A percentile compares a stretch with the other conserved stretches of the same genome.
phyloP scores from a whole-genome alignment of 2,329 filamentous ascomycete species.

The Metarhizium rileyi region DNA sequence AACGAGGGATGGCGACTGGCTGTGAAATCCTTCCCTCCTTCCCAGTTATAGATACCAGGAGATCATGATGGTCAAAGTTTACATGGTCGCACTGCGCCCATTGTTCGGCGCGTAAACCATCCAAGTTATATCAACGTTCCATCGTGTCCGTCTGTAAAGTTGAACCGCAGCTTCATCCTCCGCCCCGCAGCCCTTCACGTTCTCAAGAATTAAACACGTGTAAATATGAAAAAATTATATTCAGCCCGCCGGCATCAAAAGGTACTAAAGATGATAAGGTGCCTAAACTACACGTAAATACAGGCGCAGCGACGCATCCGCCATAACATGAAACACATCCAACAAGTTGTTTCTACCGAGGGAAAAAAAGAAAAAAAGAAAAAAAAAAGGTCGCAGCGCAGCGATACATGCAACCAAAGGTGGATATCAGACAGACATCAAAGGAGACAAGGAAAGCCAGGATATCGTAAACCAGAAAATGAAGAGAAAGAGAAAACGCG shows the following conservation, averaged over 20 bases:
- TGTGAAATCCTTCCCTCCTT: not conserved
- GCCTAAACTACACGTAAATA: not conserved
- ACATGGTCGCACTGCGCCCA: not conserved
- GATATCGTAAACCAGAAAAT: not conserved
- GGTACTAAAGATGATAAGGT: not conserved
- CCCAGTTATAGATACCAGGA: not conserved
- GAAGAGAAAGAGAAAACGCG: no score
- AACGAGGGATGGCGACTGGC: not conserved
- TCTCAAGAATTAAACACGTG: not conserved
- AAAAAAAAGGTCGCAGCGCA: not conserved
- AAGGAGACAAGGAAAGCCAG: not conserved
- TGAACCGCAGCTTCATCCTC: no score
- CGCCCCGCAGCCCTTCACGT: not conserved
- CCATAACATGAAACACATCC: not conserved
- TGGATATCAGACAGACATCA: not conserved
- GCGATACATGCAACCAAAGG: not conserved
- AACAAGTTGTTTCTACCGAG: not conserved
- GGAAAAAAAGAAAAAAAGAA: not conserved
- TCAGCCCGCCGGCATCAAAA: not conserved
- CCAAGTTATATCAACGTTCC: not conserved
- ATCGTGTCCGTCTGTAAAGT: not conserved
- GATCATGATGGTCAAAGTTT: not conserved
- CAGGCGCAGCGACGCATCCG: not conserved
- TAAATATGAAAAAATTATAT: not conserved
- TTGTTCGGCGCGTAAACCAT: no score